Percentiles rank a stretch among this genome's conserved stretches.
phyloP scores from a whole-genome alignment of 2,329 filamentous ascomycete species.

The Stachybotrys echinatus region DNA sequence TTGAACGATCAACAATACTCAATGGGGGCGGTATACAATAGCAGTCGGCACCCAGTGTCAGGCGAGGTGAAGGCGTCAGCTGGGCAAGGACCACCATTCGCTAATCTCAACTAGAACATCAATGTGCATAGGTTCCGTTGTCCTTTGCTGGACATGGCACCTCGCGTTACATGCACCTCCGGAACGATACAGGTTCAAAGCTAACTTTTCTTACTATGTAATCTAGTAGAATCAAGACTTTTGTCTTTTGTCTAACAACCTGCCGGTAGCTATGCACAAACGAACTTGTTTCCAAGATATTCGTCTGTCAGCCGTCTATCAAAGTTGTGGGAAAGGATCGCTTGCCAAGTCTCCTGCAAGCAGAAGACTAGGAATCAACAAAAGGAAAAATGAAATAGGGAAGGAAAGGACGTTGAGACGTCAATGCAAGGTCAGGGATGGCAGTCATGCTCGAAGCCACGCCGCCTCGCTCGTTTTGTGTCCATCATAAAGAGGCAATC shows the following conservation, averaged over 20 bases:
- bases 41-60: no score
- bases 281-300: background rate
- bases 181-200: no score
- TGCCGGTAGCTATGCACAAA: background rate
- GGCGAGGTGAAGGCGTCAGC: no score
- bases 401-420: slow-evolving; percentile 9
- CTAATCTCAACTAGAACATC: no score
- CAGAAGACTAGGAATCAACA: slow-evolving; percentile 2
- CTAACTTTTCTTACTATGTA: no score
- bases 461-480: slow-evolving; percentile 40
- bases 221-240: background rate
- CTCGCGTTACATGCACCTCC: no score
- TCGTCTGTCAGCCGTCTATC: background rate
- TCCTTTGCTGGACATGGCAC: no score
- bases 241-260: background rate
- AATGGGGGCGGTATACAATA: no score
- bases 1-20: no score
- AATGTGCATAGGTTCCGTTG: no score
- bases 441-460: slow-evolving; percentile 22
- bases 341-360: background rate
- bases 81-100: no score
- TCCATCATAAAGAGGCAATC: slow-evolving; percentile 5
- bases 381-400: slow-evolving; percentile 9
- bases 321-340: no score
- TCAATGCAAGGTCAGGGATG: slow-evolving; percentile 38